Evolutionary conservation across 768 basidiomycete species (phyloP), one percentile per base, ranked within the genome.

Genomic region (Collybiopsis luxurians): DNA sequence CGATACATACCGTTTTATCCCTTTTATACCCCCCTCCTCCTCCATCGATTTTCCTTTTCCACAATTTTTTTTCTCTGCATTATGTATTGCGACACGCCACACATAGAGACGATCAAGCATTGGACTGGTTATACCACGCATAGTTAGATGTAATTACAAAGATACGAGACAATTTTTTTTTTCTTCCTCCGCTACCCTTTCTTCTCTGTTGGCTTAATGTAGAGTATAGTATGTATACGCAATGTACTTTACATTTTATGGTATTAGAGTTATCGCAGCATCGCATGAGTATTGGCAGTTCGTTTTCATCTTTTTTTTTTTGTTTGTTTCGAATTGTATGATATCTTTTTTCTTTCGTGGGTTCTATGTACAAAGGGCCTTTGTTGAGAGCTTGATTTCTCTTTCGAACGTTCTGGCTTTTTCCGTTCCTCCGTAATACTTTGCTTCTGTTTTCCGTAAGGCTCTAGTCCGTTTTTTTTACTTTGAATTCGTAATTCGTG

Each of bases 121-220:
- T 61, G 56, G 61, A 58, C 47, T 47, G 55, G 39, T n/a, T 53
- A 60, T 60, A 64, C 61, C 27, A 24, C 26, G 31, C 31, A 34
- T 34, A 34, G 13, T 34, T 34, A 34, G 31, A 34, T 34, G 31
- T 34, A 34, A 34, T n/a, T 34, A 34, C 31, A 34, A 34, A 27
- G 79, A 78, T 67, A 83, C 84, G 82, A 84, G 82, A 82, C 81
- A 82, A 75, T 81, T 75, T 64, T 53, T 24, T 55, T 61, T 54
- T 43, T 31, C 34, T 60, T 53, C 62, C 55, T 24, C 31, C 12
- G n/a, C n/a, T n/a, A n/a, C 48, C 61, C 26, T 60, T 55, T 12
- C 34, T 63, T 64, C 57, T 48, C 13, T 34, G 13, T 13, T 13
- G 5, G 31, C 6, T 34, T 34, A 34, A 34, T 34, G 31, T 34